Percentiles rank a stretch among this genome's conserved stretches.
Evolutionary conservation across 495 filamentous ascomycete genomes (phyloP).

Genomic region (Annulohypoxylon stygium): DNA sequence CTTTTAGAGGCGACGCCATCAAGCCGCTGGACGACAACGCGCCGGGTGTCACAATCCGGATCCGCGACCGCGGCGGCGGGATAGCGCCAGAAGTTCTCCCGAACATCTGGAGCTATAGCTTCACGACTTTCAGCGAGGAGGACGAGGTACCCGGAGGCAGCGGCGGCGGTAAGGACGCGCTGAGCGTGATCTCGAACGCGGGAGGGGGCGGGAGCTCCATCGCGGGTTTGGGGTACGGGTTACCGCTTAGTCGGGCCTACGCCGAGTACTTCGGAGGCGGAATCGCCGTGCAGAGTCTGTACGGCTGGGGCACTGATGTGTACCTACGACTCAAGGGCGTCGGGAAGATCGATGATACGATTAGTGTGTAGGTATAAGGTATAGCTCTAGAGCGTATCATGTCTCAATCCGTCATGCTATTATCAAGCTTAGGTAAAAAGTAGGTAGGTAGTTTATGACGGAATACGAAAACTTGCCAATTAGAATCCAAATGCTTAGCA

Average conservation of each 20-base stretch:
- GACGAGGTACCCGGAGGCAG: slow-evolving; percentile 51
- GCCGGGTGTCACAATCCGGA: slow-evolving; percentile 93
- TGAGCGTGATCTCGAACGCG: slow-evolving; percentile 77
- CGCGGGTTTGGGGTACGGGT: slow-evolving; percentile 89
- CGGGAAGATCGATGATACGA: slow-evolving; percentile 67
- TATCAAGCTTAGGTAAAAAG: neutral
- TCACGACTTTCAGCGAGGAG: slow-evolving; percentile 88
- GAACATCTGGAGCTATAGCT: slow-evolving; percentile 95
- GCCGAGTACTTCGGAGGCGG: slow-evolving; percentile 98
- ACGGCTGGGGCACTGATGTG: slow-evolving; percentile 85
- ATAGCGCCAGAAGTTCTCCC: slow-evolving; percentile 84
- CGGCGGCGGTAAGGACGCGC: slow-evolving; percentile 67
- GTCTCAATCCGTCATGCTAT: neutral
- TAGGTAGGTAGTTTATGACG: neutral
- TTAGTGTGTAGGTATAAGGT: slow-evolving; percentile 5
- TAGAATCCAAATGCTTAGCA: neutral
- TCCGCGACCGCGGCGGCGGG: slow-evolving; percentile 93
- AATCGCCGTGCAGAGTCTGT: slow-evolving; percentile 93
- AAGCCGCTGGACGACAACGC: slow-evolving; percentile 71
- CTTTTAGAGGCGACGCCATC: slow-evolving; percentile 62
- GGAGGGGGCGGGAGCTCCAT: slow-evolving; percentile 80
- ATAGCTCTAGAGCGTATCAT: neutral
- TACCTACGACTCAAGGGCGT: slow-evolving; percentile 84
- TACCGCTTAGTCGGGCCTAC: slow-evolving; percentile 92
- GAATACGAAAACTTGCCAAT: neutral